Base-by-base conservation (phyloP, 2,329 filamentous ascomycete genomes). In the Coniella vitis region DNA sequence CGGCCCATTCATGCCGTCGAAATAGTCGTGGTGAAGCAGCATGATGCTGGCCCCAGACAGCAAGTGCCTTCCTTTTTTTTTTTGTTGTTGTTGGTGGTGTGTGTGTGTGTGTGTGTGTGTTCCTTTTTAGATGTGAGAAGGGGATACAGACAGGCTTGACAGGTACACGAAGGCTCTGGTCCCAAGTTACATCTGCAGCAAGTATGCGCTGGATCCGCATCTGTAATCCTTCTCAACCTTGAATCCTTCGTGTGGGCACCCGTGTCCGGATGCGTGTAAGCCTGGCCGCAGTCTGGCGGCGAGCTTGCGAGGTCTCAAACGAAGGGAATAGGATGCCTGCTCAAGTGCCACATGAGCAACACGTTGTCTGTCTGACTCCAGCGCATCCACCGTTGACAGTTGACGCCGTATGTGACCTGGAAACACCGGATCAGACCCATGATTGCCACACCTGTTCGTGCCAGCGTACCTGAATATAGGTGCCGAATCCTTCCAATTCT, bases 251-350 rank as follows among this genome's bases (percentile, higher is more conserved):
- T 16, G 25, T 17, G 22, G 21, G 8, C 21, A n/a, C 34, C 12
- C 31, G 22, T 38, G 35, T 38, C 43, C 43, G 38, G 16, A 45
- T 45, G 40, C 43, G 43, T 37, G 35, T 34, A 45, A 45, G 43
- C 22, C 34, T 31, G 43, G 35, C 20, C 43, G 43, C 35, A 45
- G 35, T 38, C 22, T 17, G 22, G 21, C 35, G 34, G 34, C 43
- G 40, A 42, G n/a, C 38, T 38, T 45, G 35, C 16, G 35, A 45
- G 20, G 25, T 13, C 25, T 45, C 21, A 44, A 38, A 45, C 43
- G 29, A 38, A 16, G 38, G 43, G 43, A 32, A 19, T 19, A 22
- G 20, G 3, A 29, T 38, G 32, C 32, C 32, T 45, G 42, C 12
- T 29, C 22, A 14, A 38, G 20, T 14, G 14, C 8, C 43, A 16